phyloP scores from a whole-genome alignment of 139 green algal genomes.

The Diplosphaera chodatii region DNA sequence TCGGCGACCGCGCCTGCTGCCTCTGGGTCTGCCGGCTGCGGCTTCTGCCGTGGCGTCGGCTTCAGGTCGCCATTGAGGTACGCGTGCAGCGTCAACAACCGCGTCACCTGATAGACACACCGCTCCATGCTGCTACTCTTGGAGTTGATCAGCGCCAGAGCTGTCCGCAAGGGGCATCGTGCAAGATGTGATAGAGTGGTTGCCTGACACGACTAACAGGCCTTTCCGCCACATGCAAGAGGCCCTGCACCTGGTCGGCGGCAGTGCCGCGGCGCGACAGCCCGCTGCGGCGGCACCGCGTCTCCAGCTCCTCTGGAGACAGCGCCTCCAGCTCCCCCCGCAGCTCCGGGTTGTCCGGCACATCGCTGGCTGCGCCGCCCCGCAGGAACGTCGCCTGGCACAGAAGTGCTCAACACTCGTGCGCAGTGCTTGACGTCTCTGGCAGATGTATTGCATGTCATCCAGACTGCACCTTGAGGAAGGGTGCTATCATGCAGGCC shows the following conservation, averaged over 20 bases:
- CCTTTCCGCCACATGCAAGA: too few species aligned
- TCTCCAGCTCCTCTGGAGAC: constrained; percentile 54
- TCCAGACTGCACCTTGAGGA: too few species aligned
- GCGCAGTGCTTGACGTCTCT: not conserved
- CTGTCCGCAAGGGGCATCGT: too few species aligned
- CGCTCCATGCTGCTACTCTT: too few species aligned
- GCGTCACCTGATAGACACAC: constrained; percentile 16
- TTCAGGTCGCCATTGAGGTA: constrained; percentile 37
- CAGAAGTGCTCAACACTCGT: not conserved
- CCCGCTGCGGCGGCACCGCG: constrained; percentile 47
- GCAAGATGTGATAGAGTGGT: too few species aligned
- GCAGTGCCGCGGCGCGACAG: constrained; percentile 43
- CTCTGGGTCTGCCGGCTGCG: too few species aligned
- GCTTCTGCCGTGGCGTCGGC: not conserved
- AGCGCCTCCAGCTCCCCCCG: constrained; percentile 48
- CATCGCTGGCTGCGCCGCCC: constrained; percentile 1
- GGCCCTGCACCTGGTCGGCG: not conserved
- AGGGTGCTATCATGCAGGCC: too few species aligned
- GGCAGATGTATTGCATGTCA: not conserved
- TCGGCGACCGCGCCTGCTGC: too few species aligned
- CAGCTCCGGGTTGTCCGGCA: constrained; percentile 20
- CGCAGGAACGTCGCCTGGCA: constrained; percentile 57
- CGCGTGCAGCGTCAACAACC: constrained; percentile 41
- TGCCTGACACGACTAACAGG: too few species aligned
- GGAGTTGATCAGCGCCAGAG: too few species aligned